These are phyloP conservation scores for Aspergillus tanneri DNA, from an alignment of 2,329 filamentous ascomycete species.

Conservation along the genomic window DNA sequence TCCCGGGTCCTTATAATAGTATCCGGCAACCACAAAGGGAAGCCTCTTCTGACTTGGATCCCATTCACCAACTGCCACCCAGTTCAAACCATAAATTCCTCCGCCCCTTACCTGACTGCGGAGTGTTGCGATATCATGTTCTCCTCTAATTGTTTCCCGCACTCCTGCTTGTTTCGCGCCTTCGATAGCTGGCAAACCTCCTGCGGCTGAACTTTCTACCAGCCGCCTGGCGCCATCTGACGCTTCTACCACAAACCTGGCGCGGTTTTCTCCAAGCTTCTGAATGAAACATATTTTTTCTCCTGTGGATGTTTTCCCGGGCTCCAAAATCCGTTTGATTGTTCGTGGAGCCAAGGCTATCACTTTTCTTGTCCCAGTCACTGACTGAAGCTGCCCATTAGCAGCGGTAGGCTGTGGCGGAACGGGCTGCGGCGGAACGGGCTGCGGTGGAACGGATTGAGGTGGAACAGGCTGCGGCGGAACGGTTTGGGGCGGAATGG, in stretches of 20 bases:
- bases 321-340: neutral
- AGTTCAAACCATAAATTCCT: constrained; percentile 1
- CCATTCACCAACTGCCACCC: neutral
- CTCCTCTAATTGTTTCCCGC: neutral
- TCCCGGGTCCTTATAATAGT: neutral
- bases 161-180: neutral
- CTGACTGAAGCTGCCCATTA: neutral
- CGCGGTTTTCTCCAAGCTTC: neutral
- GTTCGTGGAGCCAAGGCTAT: neutral
- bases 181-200: neutral
- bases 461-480: no score
- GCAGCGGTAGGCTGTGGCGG: neutral
- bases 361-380: no score
- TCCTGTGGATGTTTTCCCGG: constrained; percentile 2
- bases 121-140: neutral
- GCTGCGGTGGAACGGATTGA: no score
- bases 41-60: neutral
- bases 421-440: no score
- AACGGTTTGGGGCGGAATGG: no score
- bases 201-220: neutral
- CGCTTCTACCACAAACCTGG: constrained; percentile 1
- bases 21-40: neutral
- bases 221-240: neutral
- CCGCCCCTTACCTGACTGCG: neutral
- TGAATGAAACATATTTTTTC: constrained; percentile 2